Conservation (phyloP, 176 grass and related monocot genomes). For the Aegilops longissima region DNA sequence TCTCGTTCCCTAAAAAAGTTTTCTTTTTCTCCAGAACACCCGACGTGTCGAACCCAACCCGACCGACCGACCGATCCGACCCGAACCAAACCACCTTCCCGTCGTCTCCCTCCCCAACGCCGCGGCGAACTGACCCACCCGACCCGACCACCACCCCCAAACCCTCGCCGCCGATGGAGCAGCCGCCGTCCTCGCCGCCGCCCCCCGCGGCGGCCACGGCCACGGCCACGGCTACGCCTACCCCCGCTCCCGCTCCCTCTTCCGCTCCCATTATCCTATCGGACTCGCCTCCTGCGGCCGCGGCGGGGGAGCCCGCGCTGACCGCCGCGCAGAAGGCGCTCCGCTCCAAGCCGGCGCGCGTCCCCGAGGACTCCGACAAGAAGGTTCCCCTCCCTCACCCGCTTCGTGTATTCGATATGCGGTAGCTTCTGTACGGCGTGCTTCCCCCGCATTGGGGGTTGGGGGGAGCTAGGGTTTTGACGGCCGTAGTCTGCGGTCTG, state of each 20-base stretch:
- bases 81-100: not conserved
- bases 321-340: slow-evolving; percentile 48
- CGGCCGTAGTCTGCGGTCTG: not conserved
- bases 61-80: not conserved
- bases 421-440: not conserved
- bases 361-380: slow-evolving; percentile 46
- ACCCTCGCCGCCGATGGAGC: slow-evolving; percentile 31
- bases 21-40: not conserved
- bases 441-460: not conserved
- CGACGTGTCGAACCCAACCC: not conserved
- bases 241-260: not conserved
- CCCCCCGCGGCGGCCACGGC: not conserved
- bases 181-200: slow-evolving; percentile 7
- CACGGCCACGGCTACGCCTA: not conserved
- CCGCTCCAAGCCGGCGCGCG: slow-evolving; percentile 52
- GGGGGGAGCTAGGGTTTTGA: slow-evolving; percentile 19
- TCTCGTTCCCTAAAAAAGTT: not conserved
- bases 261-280: not conserved
- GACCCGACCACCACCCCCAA: not conserved
- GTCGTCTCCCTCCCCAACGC: not conserved
- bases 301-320: slow-evolving; percentile 19
- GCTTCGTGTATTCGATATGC: not conserved
- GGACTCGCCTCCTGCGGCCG: not conserved
- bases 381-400: not conserved
- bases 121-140: not conserved